Evolutionary conservation across 441 rosid species (phyloP), one percentile per base, ranked within the genome.

Genomic region (Croton setiger): DNA sequence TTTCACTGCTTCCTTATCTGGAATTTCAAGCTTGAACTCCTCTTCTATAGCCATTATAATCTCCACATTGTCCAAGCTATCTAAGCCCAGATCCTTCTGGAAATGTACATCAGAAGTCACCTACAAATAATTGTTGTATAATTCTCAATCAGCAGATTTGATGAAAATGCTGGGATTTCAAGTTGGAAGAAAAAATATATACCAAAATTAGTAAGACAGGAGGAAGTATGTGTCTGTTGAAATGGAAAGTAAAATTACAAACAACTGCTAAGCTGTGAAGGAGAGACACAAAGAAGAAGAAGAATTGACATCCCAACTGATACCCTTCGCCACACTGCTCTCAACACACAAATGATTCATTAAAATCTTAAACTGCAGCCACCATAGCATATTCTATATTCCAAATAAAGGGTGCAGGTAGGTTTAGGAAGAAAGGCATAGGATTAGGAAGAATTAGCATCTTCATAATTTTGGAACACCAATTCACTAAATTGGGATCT

Each of bases 1-100:
- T 82, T 81, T 91, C 45, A 85, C 95, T 52, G 98, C 98, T 85
- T 93, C 98, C 79, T 84, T 86, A 83, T 93, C 96, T 1, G 96
- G 97, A 17, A 93, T 93, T 71, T 91, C 96, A 61, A 91, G 87
- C 85, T 91, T 93, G 81, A 93, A 93, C 72, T 93, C 98, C 75
- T 91, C 98, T 79, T 93, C 96, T 20, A 93, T 78, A 35, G 92
- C 98, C 97, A 93, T 89, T 48, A 93, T 90, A 53, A 93, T 89
- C 88, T 93, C 98, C 76, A 93, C 95, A 9, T 70, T 91, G 87
- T 93, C 98, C 86, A 93, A 81, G 82, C 98, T 91, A 80, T 91
- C 97, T 81, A 93, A 81, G 1, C 94, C 96, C 76, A 93, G 58
- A 84, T 91, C 97, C 48, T 88, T 89, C 72, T 93, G 97, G 80